Evolutionary conservation across 2,329 filamentous ascomycete genomes (phyloP).

Genomic region (Proliferodiscus dingleyae): DNA sequence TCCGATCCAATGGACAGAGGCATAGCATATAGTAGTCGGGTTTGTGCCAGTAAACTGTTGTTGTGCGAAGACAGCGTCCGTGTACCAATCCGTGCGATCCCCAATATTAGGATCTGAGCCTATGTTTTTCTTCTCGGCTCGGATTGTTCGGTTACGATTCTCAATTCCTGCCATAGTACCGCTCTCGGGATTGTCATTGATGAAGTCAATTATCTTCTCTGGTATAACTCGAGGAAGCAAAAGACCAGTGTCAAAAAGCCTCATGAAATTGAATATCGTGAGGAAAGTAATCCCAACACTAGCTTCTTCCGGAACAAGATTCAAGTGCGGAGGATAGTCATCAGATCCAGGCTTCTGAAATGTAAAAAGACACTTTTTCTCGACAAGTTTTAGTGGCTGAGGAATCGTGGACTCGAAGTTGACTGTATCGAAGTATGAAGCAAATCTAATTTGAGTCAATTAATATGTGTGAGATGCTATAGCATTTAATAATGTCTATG

Average conservation of each 20-base stretch:
- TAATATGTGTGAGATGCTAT: no score
- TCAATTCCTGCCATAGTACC: slow-evolving; percentile 9
- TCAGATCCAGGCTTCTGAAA: neutral
- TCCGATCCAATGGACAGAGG: slow-evolving; percentile 15
- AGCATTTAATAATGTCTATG: no score
- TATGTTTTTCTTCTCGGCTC: slow-evolving; percentile 25
- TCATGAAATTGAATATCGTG: neutral
- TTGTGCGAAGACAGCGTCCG: slow-evolving; percentile 36
- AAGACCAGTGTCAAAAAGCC: slow-evolving; percentile 1
- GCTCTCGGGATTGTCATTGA: neutral
- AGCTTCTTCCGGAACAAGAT: neutral
- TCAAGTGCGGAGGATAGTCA: slow-evolving; percentile 2
- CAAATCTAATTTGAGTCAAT: neutral
- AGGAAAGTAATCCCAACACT: neutral
- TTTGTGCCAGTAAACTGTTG: slow-evolving; percentile 38
- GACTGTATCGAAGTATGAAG: slow-evolving; percentile 5
- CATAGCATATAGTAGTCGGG: slow-evolving; percentile 21
- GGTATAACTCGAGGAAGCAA: slow-evolving; percentile 1
- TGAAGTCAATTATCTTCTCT: slow-evolving; percentile 4
- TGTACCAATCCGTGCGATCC: slow-evolving; percentile 22
- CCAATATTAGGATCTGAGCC: slow-evolving; percentile 27
- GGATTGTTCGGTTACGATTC: slow-evolving; percentile 11
- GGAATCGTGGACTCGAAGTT: slow-evolving; percentile 1
- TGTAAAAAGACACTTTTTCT: slow-evolving; percentile 1
- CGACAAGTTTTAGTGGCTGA: neutral